Percentiles rank a stretch among this genome's conserved stretches.
Conservation (phyloP, 2,329 filamentous ascomycete genomes). For the Ceratocystis eucalypticola region DNA sequence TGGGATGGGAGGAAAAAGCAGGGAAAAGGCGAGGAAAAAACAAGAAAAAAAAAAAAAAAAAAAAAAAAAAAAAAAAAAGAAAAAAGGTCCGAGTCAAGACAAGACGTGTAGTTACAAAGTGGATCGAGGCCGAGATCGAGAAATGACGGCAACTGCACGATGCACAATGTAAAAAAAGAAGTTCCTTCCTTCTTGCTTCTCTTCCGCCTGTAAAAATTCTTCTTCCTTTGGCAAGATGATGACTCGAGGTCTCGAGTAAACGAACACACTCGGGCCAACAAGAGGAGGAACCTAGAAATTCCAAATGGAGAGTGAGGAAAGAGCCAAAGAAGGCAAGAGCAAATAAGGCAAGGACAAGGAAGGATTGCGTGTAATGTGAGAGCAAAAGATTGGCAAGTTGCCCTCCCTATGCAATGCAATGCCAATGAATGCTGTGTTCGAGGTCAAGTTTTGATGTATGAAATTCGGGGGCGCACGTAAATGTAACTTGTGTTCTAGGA, state of each 20-base stretch:
- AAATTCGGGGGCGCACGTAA: neutral
- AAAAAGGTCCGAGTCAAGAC: neutral
- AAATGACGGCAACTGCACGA: constrained; percentile 3
- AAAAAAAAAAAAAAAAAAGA: neutral
- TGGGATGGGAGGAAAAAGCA: neutral
- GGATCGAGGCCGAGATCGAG: neutral
- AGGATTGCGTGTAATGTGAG: neutral
- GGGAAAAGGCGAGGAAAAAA: neutral
- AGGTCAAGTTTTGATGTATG: neutral
- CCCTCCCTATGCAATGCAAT: neutral
- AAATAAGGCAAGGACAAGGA: neutral
- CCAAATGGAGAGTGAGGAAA: neutral
- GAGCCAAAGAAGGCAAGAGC: neutral
- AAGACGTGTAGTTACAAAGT: constrained; percentile 3
- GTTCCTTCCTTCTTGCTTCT: neutral
- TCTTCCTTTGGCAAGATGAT: neutral
- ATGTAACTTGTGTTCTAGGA: neutral
- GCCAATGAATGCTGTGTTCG: neutral
- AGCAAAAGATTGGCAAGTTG: neutral
- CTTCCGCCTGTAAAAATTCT: neutral
- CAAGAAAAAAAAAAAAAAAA: neutral
- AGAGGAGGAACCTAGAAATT: neutral
- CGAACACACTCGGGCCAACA: too few relatives aligned
- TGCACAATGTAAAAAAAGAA: constrained; percentile 5
- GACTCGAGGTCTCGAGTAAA: neutral